A percentile compares a stretch with the other conserved stretches of the same genome.
These are phyloP conservation scores for Anthracocystis setariae DNA, from an alignment of 1,284 basidiomycete genomes.

Conservation along the genomic window DNA sequence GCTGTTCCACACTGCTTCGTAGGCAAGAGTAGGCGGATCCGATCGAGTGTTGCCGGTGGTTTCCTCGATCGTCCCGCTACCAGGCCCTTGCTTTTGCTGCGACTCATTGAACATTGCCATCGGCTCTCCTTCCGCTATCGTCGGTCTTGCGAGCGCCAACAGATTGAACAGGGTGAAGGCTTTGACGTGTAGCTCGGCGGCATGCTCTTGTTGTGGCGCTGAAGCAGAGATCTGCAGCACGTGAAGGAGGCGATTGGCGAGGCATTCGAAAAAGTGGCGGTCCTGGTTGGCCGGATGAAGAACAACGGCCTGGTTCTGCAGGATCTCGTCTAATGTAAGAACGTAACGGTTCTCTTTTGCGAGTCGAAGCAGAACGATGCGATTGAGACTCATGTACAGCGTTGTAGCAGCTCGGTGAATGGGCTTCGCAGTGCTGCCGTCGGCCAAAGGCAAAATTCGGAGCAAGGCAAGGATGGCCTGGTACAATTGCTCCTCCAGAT, in stretches of 20 bases:
- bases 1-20: slow-evolving; percentile 39
- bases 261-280: slow-evolving; percentile 47
- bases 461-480: slow-evolving; percentile 23
- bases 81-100: slow-evolving; percentile 13
- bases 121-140: slow-evolving; percentile 34
- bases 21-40: slow-evolving; percentile 1
- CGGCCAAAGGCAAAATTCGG: slow-evolving; percentile 8
- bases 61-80: not conserved
- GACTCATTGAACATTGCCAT: slow-evolving; percentile 22
- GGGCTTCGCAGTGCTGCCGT: slow-evolving; percentile 1
- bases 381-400: slow-evolving; percentile 50
- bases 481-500: slow-evolving; percentile 35
- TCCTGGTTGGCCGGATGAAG: slow-evolving; percentile 47
- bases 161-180: slow-evolving; percentile 46
- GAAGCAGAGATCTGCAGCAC: slow-evolving; percentile 3
- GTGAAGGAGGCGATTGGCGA: slow-evolving; percentile 43
- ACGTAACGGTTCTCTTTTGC: slow-evolving; percentile 10
- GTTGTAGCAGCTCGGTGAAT: slow-evolving; percentile 9
- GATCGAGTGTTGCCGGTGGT: not conserved
- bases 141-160: slow-evolving; percentile 36
- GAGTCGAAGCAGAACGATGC: slow-evolving; percentile 46
- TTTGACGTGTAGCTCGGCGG: slow-evolving; percentile 16
- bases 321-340: slow-evolving; percentile 28
- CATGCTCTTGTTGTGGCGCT: not conserved
- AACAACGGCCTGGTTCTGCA: slow-evolving; percentile 38